Conservation (phyloP, 1,284 basidiomycete species). For the Trichosporon ovoides region DNA sequence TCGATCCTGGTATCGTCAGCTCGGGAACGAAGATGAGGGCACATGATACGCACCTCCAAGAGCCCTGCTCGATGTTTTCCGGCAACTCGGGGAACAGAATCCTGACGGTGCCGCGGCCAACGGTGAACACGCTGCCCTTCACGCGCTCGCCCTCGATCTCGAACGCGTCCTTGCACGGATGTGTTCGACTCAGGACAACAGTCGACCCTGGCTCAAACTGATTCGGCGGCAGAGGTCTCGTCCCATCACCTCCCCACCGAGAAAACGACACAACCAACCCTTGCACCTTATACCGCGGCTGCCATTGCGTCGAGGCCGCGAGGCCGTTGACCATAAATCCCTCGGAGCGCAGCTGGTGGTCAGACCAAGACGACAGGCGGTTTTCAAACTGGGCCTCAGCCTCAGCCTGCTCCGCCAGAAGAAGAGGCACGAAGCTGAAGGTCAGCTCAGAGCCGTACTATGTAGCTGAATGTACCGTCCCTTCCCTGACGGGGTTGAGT, state of each 20-base stretch:
- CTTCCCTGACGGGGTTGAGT: background rate
- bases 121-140: slow-evolving; percentile 57
- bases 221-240: slow-evolving; percentile 20
- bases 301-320: slow-evolving; percentile 39
- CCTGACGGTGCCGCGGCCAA: slow-evolving; percentile 52
- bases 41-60: slow-evolving; percentile 54
- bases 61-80: slow-evolving; percentile 48
- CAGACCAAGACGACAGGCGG: slow-evolving; percentile 62
- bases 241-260: slow-evolving; percentile 59
- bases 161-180: slow-evolving; percentile 52
- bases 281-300: slow-evolving; percentile 16
- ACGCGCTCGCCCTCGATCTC: slow-evolving; percentile 51
- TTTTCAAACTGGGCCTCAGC: slow-evolving; percentile 56
- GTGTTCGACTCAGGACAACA: slow-evolving; percentile 59
- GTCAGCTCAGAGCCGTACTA: background rate
- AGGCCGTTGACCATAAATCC: slow-evolving; percentile 66
- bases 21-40: background rate
- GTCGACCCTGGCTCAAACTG: slow-evolving; percentile 55
- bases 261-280: slow-evolving; percentile 51
- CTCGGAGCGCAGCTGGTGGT: slow-evolving; percentile 58
- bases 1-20: slow-evolving; percentile 56
- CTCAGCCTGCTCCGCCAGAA: slow-evolving; percentile 62
- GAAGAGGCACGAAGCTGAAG: slow-evolving; percentile 59
- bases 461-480: background rate
- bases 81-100: slow-evolving; percentile 56